These are phyloP conservation scores for Mallotus nudiflorus DNA, from an alignment of 345 rosid species.

Conservation along the genomic window DNA sequence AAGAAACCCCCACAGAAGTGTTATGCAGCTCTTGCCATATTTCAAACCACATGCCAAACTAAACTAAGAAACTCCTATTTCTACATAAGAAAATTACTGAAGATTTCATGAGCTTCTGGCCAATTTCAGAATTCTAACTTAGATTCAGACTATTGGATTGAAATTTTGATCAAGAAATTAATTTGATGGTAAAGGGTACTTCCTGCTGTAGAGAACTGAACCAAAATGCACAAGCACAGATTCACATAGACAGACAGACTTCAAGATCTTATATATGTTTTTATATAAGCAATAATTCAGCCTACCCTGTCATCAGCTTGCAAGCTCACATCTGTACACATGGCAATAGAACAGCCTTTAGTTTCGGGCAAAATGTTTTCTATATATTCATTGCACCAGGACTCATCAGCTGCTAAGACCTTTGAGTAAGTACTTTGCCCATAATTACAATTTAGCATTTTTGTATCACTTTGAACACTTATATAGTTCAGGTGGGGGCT, in stretches of 20 bases:
- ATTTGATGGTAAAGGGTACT: background rate
- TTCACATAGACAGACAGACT: background rate
- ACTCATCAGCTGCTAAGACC: slow-evolving; percentile 18
- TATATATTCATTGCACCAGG: background rate
- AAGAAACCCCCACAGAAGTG: background rate
- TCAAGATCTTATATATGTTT: background rate
- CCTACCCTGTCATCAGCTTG: slow-evolving; percentile 38
- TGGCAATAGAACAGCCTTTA: slow-evolving; percentile 7
- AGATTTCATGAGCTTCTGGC: background rate
- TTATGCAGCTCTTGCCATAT: background rate
- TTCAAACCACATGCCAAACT: background rate
- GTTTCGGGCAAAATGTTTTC: slow-evolving; percentile 12
- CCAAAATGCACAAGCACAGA: background rate
- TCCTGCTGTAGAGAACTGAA: background rate
- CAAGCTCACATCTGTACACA: slow-evolving; percentile 8
- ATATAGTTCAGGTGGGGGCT: slow-evolving; percentile 21
- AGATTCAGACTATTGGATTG: background rate
- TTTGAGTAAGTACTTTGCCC: slow-evolving; percentile 22
- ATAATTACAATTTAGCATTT: slow-evolving; percentile 21
- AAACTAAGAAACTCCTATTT: background rate
- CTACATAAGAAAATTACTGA: background rate
- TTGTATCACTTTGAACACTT: slow-evolving; percentile 20
- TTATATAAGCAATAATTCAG: slow-evolving; percentile 5
- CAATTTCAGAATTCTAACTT: background rate
- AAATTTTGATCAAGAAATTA: background rate